A percentile compares a stretch with the other conserved stretches of the same genome.
phyloP scores from a whole-genome alignment of 345 rosid species.

The Raphanus raphanistrum region DNA sequence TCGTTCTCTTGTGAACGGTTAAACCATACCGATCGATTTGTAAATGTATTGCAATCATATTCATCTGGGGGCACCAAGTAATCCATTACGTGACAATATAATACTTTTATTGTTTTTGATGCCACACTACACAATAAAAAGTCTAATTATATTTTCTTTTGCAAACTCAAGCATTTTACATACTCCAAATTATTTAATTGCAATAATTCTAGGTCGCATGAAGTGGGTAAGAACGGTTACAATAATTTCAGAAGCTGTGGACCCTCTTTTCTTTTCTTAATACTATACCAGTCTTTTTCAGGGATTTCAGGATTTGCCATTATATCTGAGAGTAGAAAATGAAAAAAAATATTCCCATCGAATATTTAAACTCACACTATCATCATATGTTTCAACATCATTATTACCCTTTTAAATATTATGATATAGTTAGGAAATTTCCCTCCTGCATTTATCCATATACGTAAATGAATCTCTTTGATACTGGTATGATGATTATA shows the following conservation, averaged over 20 bases:
- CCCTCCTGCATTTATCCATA: neutral
- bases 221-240: constrained; percentile 48
- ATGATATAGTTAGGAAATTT: neutral
- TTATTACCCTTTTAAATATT: neutral
- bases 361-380: neutral
- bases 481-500: neutral
- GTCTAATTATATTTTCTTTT: neutral
- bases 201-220: constrained; percentile 15
- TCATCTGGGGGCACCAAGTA: constrained; percentile 20
- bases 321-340: neutral
- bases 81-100: constrained; percentile 21
- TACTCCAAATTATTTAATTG: neutral
- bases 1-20: neutral
- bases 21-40: constrained; percentile 7
- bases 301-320: constrained; percentile 8
- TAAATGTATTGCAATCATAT: constrained; percentile 25
- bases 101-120: constrained; percentile 17
- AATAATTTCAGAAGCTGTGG: constrained; percentile 26
- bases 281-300: neutral
- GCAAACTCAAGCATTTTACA: neutral
- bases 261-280: constrained; percentile 18
- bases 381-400: neutral
- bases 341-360: neutral
- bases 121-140: constrained; percentile 1
- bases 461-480: neutral